Evolutionary conservation across 1,139 yeast genomes (phyloP), one percentile per base, ranked within the genome.

Genomic region (Suhomyces taliae): DNA sequence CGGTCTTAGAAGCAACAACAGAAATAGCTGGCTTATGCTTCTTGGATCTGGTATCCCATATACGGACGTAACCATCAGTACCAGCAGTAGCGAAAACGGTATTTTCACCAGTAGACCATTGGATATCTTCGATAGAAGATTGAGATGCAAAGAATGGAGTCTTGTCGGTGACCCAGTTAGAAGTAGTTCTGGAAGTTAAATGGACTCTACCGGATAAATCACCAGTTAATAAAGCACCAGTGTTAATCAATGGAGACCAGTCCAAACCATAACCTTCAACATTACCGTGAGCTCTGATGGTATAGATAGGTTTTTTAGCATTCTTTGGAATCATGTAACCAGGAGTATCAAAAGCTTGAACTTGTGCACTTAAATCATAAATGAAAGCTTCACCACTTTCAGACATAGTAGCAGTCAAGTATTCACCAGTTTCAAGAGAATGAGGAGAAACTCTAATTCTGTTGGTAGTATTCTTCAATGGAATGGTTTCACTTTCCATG

Each of bases 201-300:
- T 81, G 87, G 37, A 90, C 79, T 61, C 95, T 78, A 45, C 98
- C 98, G 33, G 87, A 74, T 56, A 90, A 76, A 64, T 93, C 99
- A 59, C 99, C 99, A 2, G 96, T 81, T 51, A 93, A 74, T 51
- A 93, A 72, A 3, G 93, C 81, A 27, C 98, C 98, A 8, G 90
- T 82, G 53, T 78, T 79, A 53, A 85, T 79, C 53, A 86, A 70
- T 33, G 97, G 96, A 3, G 97, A 89, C 99, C 99, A 93, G 67
- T 91, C 99, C 45, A 95, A 68, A 19, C 97, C 99, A 62, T 90
- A 93, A 29, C 99, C 99, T 72, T 93, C 99, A 15, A 89, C 96
- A 58, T 86, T 85, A n/a, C 97, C 97, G 64, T 93, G 99, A 53
- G 74, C 79, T 60, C 82, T 80, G 51, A 95, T 76, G n/a, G 96